phyloP scores from a whole-genome alignment of 441 rosid species.

The Euphorbia corollata region DNA sequence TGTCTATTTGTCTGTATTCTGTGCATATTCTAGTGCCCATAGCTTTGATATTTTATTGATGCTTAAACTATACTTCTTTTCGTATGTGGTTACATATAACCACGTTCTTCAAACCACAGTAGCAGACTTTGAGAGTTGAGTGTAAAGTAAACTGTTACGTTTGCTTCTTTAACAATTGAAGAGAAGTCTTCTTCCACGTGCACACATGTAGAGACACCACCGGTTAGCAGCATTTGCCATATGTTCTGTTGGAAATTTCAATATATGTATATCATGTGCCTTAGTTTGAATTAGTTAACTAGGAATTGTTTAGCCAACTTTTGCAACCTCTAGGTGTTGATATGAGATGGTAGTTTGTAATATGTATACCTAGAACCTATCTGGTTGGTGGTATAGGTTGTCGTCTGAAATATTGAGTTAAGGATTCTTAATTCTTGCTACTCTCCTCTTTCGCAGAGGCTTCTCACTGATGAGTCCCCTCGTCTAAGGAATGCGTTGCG shows the following conservation, averaged over 20 bases:
- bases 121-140: neutral
- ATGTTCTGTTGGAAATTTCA: neutral
- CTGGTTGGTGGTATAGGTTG: neutral
- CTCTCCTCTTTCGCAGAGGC: constrained; percentile 49
- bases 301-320: neutral
- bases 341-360: neutral
- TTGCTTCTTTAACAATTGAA: neutral
- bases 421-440: constrained; percentile 11
- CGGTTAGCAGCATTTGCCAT: neutral
- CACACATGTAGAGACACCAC: neutral
- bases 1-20: neutral
- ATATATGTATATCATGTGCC: neutral
- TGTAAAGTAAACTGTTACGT: neutral
- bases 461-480: constrained; percentile 87
- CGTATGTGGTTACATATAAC: neutral
- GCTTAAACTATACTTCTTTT: neutral
- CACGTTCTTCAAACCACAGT: neutral
- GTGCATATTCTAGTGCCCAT: neutral
- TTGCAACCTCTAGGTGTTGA: neutral
- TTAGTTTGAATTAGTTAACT: constrained; percentile 4
- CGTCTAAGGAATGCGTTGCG: constrained; percentile 79
- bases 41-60: neutral
- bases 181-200: neutral
- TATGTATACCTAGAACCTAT: too few species aligned
- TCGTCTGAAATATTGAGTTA: constrained; percentile 4